Evolutionary conservation across 495 filamentous ascomycete genomes (phyloP).

Genomic region (Diplogelasinospora grovesii): DNA sequence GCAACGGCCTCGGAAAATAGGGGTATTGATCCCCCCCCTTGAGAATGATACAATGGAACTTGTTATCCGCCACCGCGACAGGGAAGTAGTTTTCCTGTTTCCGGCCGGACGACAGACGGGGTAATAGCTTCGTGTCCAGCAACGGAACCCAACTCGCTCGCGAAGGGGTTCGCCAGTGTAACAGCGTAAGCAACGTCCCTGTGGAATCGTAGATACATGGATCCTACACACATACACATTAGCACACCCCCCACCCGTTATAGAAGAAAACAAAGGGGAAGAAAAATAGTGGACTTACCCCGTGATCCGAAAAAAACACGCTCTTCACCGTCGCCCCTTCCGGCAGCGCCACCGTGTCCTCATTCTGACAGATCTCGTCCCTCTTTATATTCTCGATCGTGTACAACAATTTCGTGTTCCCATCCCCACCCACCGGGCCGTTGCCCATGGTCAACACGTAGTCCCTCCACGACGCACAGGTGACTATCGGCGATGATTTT

Average conservation of each 20-base stretch:
- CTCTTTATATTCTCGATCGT: constrained; percentile 88
- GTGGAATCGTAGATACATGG: constrained; percentile 91
- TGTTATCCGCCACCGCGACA: constrained; percentile 82
- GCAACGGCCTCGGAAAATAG: constrained; percentile 87
- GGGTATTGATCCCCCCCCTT: constrained; percentile 91
- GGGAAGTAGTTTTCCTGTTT: constrained; percentile 94
- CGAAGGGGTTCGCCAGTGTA: constrained; percentile 82
- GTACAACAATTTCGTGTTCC: constrained; percentile 69
- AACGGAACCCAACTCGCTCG: constrained; percentile 89
- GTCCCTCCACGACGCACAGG: constrained; percentile 86
- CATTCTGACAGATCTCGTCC: constrained; percentile 85
- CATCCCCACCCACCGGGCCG: constrained; percentile 73
- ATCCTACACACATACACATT: constrained; percentile 44
- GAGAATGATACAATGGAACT: constrained; percentile 97
- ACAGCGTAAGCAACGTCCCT: constrained; percentile 75
- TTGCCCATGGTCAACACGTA: constrained; percentile 93
- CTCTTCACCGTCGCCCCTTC: constrained; percentile 62
- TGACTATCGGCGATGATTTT: constrained; percentile 82
- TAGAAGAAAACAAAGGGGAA: not conserved
- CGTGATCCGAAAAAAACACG: constrained; percentile 86
- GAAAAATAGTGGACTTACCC: constrained; percentile 44
- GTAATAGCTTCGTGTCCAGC: constrained; percentile 77
- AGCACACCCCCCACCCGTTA: constrained; percentile 6
- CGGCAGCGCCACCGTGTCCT: constrained; percentile 81
- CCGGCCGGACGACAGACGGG: constrained; percentile 70